Conservation (phyloP, 306 rosid species). For the Fragaria vesca region DNA sequence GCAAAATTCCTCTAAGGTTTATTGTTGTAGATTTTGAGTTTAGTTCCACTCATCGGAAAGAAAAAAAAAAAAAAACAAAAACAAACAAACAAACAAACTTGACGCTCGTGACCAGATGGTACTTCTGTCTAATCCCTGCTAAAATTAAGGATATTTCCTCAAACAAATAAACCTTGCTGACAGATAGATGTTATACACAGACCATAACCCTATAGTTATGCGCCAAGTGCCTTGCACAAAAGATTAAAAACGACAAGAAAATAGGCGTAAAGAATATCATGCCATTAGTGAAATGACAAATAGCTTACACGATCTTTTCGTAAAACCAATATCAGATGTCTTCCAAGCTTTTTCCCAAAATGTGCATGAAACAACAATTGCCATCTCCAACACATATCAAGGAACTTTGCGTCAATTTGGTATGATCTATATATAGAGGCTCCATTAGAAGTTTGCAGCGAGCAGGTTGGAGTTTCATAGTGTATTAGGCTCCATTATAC, state of each 20-base stretch:
- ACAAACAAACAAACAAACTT: too few relatives aligned
- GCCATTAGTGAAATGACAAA: neutral
- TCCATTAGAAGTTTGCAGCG: slow-evolving; percentile 46
- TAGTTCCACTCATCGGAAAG: too few relatives aligned
- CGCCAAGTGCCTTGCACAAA: neutral
- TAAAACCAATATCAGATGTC: neutral
- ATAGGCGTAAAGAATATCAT: neutral
- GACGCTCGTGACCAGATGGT: too few relatives aligned
- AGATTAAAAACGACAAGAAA: neutral
- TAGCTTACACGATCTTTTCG: neutral
- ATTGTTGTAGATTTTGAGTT: too few relatives aligned
- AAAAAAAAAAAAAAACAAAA: too few relatives aligned
- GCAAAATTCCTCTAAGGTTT: too few relatives aligned
- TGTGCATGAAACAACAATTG: neutral
- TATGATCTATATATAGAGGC: slow-evolving; percentile 46
- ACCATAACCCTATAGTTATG: neutral
- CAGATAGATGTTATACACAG: too few relatives aligned
- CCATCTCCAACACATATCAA: neutral
- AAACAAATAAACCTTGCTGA: too few relatives aligned
- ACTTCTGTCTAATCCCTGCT: too few relatives aligned
- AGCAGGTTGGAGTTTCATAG: slow-evolving; percentile 65
- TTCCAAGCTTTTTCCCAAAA: neutral
- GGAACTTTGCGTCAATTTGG: neutral
- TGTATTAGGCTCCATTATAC: slow-evolving; percentile 5
- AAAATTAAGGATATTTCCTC: too few relatives aligned